Conservation (phyloP, 495 filamentous ascomycete species). For the Penicillium turbatum region DNA sequence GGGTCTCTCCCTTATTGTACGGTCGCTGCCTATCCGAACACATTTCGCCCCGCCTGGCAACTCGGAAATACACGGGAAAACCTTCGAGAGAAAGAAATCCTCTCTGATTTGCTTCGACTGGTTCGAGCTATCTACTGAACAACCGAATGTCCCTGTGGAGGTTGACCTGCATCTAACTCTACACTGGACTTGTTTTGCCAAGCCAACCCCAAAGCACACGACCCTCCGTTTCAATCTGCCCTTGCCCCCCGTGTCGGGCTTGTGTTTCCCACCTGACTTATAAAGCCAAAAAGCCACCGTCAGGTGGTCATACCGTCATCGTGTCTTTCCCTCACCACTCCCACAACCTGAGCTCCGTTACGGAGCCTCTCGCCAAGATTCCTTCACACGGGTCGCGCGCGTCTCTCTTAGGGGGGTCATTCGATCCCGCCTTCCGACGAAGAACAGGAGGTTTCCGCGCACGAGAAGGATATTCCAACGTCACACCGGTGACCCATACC, state of each 20-base stretch:
- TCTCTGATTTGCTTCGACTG: slow-evolving; percentile 4
- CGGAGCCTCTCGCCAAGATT: slow-evolving; percentile 54
- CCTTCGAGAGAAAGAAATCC: not conserved
- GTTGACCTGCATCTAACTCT: not conserved
- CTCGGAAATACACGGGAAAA: not conserved
- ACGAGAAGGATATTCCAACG: slow-evolving; percentile 51
- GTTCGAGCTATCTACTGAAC: slow-evolving; percentile 7
- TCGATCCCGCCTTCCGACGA: slow-evolving; percentile 49
- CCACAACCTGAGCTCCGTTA: slow-evolving; percentile 37
- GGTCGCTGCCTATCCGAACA: not conserved
- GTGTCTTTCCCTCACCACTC: slow-evolving; percentile 32
- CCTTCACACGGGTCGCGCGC: slow-evolving; percentile 56
- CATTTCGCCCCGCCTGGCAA: not conserved
- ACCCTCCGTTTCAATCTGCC: slow-evolving; percentile 17
- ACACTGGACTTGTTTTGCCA: slow-evolving; percentile 15
- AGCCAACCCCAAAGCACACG: slow-evolving; percentile 18
- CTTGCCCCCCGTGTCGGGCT: slow-evolving; percentile 1
- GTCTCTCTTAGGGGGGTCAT: slow-evolving; percentile 61
- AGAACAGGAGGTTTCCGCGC: slow-evolving; percentile 49
- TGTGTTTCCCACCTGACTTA: slow-evolving; percentile 12
- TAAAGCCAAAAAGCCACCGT: slow-evolving; percentile 21
- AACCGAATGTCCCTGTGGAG: slow-evolving; percentile 10
- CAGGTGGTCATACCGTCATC: slow-evolving; percentile 37
- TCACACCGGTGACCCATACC: slow-evolving; percentile 16
- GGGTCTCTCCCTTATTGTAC: not conserved